Evolutionary conservation across 371 early-diverging fungal species (phyloP).

Genomic region (Dentiscutata heterogama): DNA sequence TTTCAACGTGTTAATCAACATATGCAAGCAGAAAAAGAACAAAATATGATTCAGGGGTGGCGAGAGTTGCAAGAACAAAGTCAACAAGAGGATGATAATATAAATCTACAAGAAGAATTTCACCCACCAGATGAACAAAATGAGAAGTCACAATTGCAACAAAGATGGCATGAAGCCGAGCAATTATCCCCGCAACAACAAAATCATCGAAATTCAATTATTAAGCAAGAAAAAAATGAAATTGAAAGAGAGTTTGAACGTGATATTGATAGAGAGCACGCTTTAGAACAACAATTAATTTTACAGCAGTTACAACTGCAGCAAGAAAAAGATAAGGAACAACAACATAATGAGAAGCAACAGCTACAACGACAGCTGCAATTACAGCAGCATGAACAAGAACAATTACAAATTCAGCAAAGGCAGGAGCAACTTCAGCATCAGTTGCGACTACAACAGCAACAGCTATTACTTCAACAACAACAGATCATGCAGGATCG

Average conservation of each 20-base stretch:
- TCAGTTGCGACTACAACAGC: neutral
- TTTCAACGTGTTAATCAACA: neutral
- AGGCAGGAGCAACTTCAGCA: conserved; percentile 23
- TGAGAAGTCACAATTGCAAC: conserved; percentile 16
- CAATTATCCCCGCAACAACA: conserved; percentile 40
- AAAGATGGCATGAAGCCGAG: conserved; percentile 49
- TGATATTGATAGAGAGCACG: neutral
- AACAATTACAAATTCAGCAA: neutral
- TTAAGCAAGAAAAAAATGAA: conserved; percentile 46
- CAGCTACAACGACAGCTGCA: conserved; percentile 22
- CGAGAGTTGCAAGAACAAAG: neutral
- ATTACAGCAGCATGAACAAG: conserved; percentile 26
- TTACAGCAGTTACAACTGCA: conserved; percentile 13
- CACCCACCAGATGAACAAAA: neutral
- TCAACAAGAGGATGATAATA: neutral
- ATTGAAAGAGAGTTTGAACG: neutral
- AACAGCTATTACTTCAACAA: conserved; percentile 20
- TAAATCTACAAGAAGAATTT: neutral
- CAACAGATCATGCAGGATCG: conserved; percentile 29
- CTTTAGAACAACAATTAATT: neutral
- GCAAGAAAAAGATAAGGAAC: neutral
- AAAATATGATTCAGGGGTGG: neutral
- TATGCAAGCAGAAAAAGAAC: neutral
- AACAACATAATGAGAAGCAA: neutral
- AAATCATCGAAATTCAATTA: neutral